Evolutionary conservation across 2,329 filamentous ascomycete species (phyloP), one percentile per base, ranked within the genome.

Genomic region (Alternaria infectoria): DNA sequence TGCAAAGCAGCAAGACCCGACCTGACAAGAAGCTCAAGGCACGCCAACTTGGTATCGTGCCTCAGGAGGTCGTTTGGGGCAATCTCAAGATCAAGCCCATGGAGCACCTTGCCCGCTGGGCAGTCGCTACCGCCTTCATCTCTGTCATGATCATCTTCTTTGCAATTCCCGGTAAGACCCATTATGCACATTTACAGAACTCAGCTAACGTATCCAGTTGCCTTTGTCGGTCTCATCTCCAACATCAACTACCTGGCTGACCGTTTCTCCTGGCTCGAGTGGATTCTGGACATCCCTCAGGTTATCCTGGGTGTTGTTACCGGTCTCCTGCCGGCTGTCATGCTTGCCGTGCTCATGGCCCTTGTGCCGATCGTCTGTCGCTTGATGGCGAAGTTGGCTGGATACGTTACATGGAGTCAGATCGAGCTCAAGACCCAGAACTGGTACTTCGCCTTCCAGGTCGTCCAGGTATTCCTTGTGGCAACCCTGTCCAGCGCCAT

Each of bases 401-500:
- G 80, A 12, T 77, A 76, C 73, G 71, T 72, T 5, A 84, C 83
- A 0, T 77, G 75, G 25, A 79, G 81, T 36, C 80, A 83, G 56
- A 80, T 83, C 12, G 83, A 85, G 54, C 84, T 98, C 15, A 93
- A 93, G 65, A 93, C 92, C 0, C 96, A 99, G 77, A 95, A 94
- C 74, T 91, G 89, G 70, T 99, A 97, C 84, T 99, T 98, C 76
- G 88, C 86, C 49, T 96, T 96, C 84, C 93, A 96, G 79, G 89
- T 98, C 45, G 86, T 98, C n/a, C 94, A 98, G 77, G 93, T 97
- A 43, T 98, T 98, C 83, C 83, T 98, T 62, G 89, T 98, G 55
- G 90, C 93, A 0, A 97, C 95, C 0, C 71, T 97, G 40, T 87
- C 92, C 6, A 93, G 93, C 19, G 90, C 93, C 1, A 93, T 93